Conservation (phyloP, 306 rosid species). For the Lathyrus oleraceus region DNA sequence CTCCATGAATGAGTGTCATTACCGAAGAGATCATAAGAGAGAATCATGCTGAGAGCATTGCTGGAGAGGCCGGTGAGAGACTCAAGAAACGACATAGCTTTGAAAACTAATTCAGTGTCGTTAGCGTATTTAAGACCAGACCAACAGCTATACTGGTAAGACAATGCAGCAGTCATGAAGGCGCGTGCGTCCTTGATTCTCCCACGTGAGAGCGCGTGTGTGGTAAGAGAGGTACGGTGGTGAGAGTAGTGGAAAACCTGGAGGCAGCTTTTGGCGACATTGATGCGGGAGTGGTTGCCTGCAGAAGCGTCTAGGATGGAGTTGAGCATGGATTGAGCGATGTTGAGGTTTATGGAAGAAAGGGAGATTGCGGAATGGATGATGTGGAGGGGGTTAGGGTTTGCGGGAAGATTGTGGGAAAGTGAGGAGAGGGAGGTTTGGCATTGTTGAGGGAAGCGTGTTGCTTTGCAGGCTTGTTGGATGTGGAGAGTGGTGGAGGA, state of each 20-base stretch:
- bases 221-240: conserved; percentile 50
- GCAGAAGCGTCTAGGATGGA: conserved; percentile 47
- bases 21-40: conserved; percentile 58
- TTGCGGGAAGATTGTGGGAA: conserved; percentile 13
- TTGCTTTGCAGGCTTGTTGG: conserved; percentile 66
- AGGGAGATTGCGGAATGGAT: conserved; percentile 48
- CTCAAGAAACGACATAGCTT: conserved; percentile 69
- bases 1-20: conserved; percentile 57
- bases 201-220: conserved; percentile 43
- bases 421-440: conserved; percentile 40
- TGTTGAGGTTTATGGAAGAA: conserved; percentile 48
- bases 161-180: conserved; percentile 67
- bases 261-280: conserved; percentile 53
- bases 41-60: conserved; percentile 76
- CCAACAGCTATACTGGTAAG: conserved; percentile 86
- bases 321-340: conserved; percentile 51
- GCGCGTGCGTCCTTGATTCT: conserved; percentile 65
- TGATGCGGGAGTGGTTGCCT: conserved; percentile 37
- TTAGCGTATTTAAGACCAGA: conserved; percentile 76
- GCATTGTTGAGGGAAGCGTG: conserved; percentile 74
- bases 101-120: conserved; percentile 52
- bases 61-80: conserved; percentile 51
- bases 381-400: conserved; percentile 43
- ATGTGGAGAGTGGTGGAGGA: conserved; percentile 43
- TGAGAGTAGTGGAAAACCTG: conserved; percentile 51